Conservation (phyloP, 2,329 filamentous ascomycete genomes). For the Beauveria brongniartii region DNA sequence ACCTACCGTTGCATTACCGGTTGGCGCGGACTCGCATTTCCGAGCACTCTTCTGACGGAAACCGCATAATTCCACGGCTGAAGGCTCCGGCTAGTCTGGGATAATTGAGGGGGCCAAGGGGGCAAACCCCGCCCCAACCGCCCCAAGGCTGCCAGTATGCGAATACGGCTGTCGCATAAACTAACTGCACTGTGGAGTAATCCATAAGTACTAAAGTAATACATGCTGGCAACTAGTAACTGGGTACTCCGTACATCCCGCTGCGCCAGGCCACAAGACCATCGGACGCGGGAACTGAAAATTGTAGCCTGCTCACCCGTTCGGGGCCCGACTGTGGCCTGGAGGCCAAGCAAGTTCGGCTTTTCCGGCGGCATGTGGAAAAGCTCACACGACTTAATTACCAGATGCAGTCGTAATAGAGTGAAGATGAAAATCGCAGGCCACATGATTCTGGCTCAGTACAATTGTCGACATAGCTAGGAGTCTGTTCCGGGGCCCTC, state of each 20-base stretch:
- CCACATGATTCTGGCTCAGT: too few species aligned
- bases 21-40: slow-evolving; percentile 1
- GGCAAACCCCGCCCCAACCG: background rate
- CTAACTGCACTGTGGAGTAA: background rate
- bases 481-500: background rate
- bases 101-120: background rate
- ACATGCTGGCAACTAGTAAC: too few species aligned
- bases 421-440: background rate
- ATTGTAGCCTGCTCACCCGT: background rate
- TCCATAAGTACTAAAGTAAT: too few species aligned
- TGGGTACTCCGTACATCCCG: background rate
- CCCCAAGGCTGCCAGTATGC: background rate
- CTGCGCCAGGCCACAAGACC: background rate
- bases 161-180: background rate
- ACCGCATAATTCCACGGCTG: background rate
- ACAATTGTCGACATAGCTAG: too few species aligned
- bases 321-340: background rate
- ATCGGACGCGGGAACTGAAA: slow-evolving; percentile 2
- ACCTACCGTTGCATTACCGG: background rate
- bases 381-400: background rate
- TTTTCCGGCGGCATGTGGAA: background rate
- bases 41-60: background rate
- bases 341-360: background rate
- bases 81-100: background rate
- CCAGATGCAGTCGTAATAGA: background rate